Evolutionary conservation across 2,329 filamentous ascomycete genomes (phyloP).

Genomic region (Fusarium sp.): DNA sequence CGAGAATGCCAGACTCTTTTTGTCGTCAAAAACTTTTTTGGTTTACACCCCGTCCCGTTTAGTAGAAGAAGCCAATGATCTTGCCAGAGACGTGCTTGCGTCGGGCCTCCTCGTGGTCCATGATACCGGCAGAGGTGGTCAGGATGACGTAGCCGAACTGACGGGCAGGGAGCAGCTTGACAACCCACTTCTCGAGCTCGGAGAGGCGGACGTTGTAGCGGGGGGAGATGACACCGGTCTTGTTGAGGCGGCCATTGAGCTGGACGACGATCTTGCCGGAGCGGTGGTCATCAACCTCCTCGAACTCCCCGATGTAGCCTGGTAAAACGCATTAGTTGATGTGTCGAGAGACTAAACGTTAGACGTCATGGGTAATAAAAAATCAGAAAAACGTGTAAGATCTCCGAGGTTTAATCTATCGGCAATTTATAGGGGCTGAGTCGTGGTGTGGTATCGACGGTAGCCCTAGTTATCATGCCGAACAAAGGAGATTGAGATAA

Average conservation of each 20-base stretch:
- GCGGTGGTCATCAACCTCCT: constrained; percentile 99
- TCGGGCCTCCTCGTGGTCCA: constrained; percentile 99
- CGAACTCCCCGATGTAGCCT: constrained; percentile 99
- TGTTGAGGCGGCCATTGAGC: constrained; percentile 99
- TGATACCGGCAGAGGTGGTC: constrained; percentile 98
- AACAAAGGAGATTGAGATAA: constrained; percentile 52
- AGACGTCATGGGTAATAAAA: constrained; percentile 71
- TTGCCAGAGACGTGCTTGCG: constrained; percentile 99
- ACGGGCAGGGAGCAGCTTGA: constrained; percentile 98
- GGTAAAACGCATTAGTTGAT: constrained; percentile 65
- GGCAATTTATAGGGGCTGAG: constrained; percentile 99
- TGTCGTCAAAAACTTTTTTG: constrained; percentile 40
- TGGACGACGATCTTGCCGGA: constrained; percentile 99
- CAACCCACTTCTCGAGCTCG: constrained; percentile 99
- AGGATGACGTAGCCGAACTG: constrained; percentile 99
- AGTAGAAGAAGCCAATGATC: constrained; percentile 99
- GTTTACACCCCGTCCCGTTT: constrained; percentile 51
- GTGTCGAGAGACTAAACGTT: constrained; percentile 96
- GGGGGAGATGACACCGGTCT: constrained; percentile 98
- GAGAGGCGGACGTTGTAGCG: constrained; percentile 98
- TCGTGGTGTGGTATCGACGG: constrained; percentile 80
- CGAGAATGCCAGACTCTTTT: constrained; percentile 46
- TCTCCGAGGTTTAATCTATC: constrained; percentile 87
- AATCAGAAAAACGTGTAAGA: constrained; percentile 95
- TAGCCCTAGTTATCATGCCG: constrained; percentile 99